phyloP scores from a whole-genome alignment of 1,139 yeast genomes.

The Geotrichum carabidarum region DNA sequence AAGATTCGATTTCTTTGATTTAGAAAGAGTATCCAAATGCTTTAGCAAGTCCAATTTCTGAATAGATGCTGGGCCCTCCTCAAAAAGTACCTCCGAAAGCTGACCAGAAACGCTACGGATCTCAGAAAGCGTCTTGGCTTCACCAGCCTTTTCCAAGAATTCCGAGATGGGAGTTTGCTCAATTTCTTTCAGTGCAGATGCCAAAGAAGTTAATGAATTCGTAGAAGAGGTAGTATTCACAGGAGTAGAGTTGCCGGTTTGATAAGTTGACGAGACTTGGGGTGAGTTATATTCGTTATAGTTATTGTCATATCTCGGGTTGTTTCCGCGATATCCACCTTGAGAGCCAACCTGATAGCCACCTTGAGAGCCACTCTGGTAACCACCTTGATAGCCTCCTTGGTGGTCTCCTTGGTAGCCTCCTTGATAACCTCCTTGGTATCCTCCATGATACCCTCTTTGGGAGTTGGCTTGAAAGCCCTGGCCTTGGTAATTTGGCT shows the following conservation, averaged over 20 bases:
- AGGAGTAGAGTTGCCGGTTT: constrained; percentile 11
- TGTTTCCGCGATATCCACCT: background rate
- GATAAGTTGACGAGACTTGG: background rate
- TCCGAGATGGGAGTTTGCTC: constrained; percentile 65
- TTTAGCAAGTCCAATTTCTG: constrained; percentile 63
- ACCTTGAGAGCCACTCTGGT: too few species aligned
- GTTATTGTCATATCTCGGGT: background rate
- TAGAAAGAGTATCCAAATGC: constrained; percentile 57
- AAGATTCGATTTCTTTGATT: constrained; percentile 67
- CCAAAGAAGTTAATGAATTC: constrained; percentile 66
- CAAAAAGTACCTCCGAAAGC: constrained; percentile 48
- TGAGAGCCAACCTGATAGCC: too few species aligned
- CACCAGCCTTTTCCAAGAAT: constrained; percentile 51
- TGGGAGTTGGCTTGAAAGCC: constrained; percentile 2
- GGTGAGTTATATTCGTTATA: background rate
- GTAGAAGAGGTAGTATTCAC: constrained; percentile 42
- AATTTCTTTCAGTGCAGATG: constrained; percentile 65
- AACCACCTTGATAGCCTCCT: too few species aligned
- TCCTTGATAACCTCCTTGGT: too few species aligned
- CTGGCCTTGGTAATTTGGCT: background rate
- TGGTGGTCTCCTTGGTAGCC: too few species aligned
- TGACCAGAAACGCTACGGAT: constrained; percentile 57
- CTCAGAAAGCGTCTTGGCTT: constrained; percentile 57
- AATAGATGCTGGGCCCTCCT: constrained; percentile 48
- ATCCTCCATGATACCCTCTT: background rate